Conservation (phyloP, 2,329 filamentous ascomycete genomes). For the Trichoderma cornu-damae region DNA sequence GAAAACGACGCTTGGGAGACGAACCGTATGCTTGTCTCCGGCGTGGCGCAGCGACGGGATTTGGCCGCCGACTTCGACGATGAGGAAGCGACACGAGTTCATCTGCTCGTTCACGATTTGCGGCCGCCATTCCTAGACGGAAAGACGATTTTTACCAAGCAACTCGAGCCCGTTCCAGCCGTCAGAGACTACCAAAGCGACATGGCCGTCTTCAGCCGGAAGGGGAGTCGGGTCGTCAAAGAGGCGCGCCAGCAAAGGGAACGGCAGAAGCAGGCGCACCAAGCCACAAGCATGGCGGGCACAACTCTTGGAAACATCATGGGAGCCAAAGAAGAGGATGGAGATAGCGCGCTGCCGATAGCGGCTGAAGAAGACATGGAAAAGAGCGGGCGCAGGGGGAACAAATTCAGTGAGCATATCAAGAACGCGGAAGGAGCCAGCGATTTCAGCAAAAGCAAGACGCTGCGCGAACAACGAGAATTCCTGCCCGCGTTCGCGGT, state of each 20-base stretch:
- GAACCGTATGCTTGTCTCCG: slow-evolving; percentile 95
- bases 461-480: slow-evolving; percentile 83
- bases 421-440: slow-evolving; percentile 83
- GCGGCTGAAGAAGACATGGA: slow-evolving; percentile 64
- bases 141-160: slow-evolving; percentile 93
- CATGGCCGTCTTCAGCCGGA: slow-evolving; percentile 96
- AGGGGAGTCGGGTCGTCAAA: slow-evolving; percentile 88
- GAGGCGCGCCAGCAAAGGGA: slow-evolving; percentile 90
- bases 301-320: slow-evolving; percentile 92
- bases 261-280: slow-evolving; percentile 86
- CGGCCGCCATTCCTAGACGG: slow-evolving; percentile 93
- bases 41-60: slow-evolving; percentile 84
- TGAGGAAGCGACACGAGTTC: slow-evolving; percentile 81
- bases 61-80: slow-evolving; percentile 83
- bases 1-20: slow-evolving; percentile 98
- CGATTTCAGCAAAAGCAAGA: slow-evolving; percentile 89
- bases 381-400: slow-evolving; percentile 44
- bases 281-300: slow-evolving; percentile 87
- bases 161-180: slow-evolving; percentile 88
- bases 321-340: slow-evolving; percentile 88
- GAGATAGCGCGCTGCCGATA: slow-evolving; percentile 79
- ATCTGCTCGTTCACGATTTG: slow-evolving; percentile 88
- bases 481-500: slow-evolving; percentile 95
- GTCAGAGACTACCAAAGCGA: slow-evolving; percentile 93
- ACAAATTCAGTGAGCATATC: slow-evolving; percentile 86